These are phyloP conservation scores for Jatropha podagrica DNA, from an alignment of 441 rosid genomes.

Conservation along the genomic window DNA sequence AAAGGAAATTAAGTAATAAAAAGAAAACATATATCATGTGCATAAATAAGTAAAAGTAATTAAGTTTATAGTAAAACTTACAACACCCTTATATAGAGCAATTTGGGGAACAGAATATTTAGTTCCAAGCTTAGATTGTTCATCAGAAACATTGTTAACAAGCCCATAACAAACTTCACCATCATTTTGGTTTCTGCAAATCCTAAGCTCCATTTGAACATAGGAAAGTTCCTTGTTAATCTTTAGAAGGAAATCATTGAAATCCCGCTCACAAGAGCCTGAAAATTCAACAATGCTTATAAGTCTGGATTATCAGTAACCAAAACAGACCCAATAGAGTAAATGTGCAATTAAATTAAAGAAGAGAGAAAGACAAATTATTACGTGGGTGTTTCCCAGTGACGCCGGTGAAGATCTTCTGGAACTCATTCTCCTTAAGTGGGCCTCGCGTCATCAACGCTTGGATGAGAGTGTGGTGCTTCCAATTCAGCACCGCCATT, in stretches of 20 bases:
- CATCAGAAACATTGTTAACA: constrained; percentile 77
- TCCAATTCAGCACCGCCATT: constrained; percentile 63
- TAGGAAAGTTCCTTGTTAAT: constrained; percentile 83
- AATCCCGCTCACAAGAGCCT: constrained; percentile 49
- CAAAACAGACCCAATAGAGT: neutral
- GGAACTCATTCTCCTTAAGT: constrained; percentile 64
- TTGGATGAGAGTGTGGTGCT: constrained; percentile 81
- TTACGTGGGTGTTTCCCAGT: constrained; percentile 58
- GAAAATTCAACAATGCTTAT: neutral
- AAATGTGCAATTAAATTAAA: too few species aligned
- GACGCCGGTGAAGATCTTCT: constrained; percentile 57
- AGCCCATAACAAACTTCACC: constrained; percentile 77
- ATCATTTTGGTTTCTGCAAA: constrained; percentile 72
- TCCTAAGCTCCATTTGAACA: constrained; percentile 75
- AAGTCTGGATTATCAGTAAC: too few species aligned
- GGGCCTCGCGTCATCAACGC: constrained; percentile 82
- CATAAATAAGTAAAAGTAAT: neutral
- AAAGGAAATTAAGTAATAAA: too few species aligned
- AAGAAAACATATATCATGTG: too few species aligned
- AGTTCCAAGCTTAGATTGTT: constrained; percentile 91
- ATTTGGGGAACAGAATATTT: constrained; percentile 82
- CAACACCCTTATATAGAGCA: constrained; percentile 77
- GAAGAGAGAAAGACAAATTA: too few species aligned
- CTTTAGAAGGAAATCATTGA: constrained; percentile 67
- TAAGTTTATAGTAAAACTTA: constrained; percentile 38